These are phyloP conservation scores for Barbarea vulgaris DNA, from an alignment of 345 rosid genomes.

Conservation along the genomic window DNA sequence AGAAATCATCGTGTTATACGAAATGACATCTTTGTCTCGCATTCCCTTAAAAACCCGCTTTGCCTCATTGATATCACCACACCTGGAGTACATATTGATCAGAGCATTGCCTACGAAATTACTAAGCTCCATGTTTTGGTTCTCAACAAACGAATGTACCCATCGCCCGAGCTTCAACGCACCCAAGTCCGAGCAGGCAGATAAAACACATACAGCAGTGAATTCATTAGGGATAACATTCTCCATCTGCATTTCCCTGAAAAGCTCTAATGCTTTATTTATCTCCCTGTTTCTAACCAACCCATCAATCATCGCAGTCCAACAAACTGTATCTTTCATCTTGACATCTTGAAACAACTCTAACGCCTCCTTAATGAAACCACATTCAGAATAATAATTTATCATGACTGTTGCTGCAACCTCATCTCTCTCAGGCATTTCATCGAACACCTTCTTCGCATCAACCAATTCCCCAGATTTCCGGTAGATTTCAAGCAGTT, in stretches of 20 bases:
- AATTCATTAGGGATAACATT: constrained; percentile 53
- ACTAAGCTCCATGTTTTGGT: constrained; percentile 47
- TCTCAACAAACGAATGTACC: constrained; percentile 57
- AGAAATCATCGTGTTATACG: constrained; percentile 62
- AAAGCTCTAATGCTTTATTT: constrained; percentile 60
- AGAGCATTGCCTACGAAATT: constrained; percentile 61
- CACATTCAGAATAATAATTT: constrained; percentile 48
- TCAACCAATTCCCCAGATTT: constrained; percentile 44
- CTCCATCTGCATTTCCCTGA: constrained; percentile 62
- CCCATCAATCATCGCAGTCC: constrained; percentile 79
- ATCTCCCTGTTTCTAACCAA: constrained; percentile 57
- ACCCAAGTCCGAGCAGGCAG: constrained; percentile 64
- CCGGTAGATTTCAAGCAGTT: constrained; percentile 53
- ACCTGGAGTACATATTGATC: constrained; percentile 62
- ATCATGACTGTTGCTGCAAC: constrained; percentile 57
- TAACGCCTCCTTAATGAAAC: constrained; percentile 47
- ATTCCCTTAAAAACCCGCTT: constrained; percentile 43
- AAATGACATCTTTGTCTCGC: constrained; percentile 51
- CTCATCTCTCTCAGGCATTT: constrained; percentile 60
- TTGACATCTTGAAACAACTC: constrained; percentile 45
- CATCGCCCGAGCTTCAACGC: constrained; percentile 68
- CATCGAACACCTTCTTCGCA: constrained; percentile 55
- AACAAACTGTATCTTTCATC: constrained; percentile 61
- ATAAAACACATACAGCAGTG: constrained; percentile 60
- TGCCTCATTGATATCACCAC: constrained; percentile 61